Evolutionary conservation across 768 basidiomycete genomes (phyloP), one percentile per base, ranked within the genome.

Genomic region (Suillus bovinus): DNA sequence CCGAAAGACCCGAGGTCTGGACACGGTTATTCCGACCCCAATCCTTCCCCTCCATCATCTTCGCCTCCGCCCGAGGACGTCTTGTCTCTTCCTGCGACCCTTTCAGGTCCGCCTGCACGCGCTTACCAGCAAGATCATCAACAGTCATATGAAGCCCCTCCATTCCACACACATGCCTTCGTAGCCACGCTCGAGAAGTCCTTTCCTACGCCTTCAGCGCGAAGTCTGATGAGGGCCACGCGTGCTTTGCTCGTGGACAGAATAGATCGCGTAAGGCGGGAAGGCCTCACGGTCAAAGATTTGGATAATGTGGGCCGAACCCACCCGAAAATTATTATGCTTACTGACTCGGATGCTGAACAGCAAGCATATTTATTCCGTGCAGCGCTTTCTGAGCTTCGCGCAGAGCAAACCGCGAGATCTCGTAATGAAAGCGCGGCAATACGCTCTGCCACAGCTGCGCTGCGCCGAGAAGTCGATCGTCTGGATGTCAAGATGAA

Each of bases 331-430:
- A 36, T 31, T 63, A 34, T 59, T 29, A 46, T 56, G 38, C 47
- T 22, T 46, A 29, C 29, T 49, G 46, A 60, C n/a, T 29, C 47
- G 55, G 2, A 20, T 34, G 34, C 52, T 33, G 20, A 59, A 47
- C 69, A 97, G 94, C 93, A 96, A 88, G 95, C 95, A 20, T 98
- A 98, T 74, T 80, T 98, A 36, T 97, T 97, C 76, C 87, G 89
- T 52, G 97, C 97, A 22, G 97, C 96, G 0, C 75, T 99, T 41
- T 92, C 92, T 2, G 95, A 99, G 72, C 79, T 96, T 53, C 84
- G 93, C 22, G 90, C 91, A 5, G 96, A 97, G 71, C 84, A 93
- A 33, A 88, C 89, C 5, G 85, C 93, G 69, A 85, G 84, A 57
- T 88, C 90, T 4, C 85, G 90, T 63, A 97, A 93, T 67, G 95